Evolutionary conservation across 495 filamentous ascomycete genomes (phyloP), one percentile per base, ranked within the genome.

Genomic region (Neurospora sp.): DNA sequence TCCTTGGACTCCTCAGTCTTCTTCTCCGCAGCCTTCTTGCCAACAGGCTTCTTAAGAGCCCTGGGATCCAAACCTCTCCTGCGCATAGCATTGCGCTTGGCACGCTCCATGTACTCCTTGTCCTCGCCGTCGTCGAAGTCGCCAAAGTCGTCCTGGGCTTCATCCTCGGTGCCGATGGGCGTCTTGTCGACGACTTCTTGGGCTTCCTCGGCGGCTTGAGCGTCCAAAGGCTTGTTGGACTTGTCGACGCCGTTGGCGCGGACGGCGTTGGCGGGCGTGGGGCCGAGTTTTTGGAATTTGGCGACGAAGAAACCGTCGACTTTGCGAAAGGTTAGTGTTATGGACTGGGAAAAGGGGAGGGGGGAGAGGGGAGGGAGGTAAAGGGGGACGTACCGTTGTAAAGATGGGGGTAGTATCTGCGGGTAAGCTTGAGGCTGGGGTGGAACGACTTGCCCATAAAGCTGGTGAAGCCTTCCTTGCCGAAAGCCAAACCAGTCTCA

Each of bases 291-390:
- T 84, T 96, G 95, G 79, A 99, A 90, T 82, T 98, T 99, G 78
- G 93, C 91, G 72, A 98, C 96, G 80, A 96, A 99, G 90, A 99
- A 99, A 71, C 96, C 96, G 76, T 99, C 96, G 37, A 99, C 92
- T 61, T 31, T 31, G 27, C 27, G 27, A 0, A 31, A 31, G 27
- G 2, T 31, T 31, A 31, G 27, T 31, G 27, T 31, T 31, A 31
- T 3, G 27, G 27, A 31, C 27, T 31, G 27, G 27, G 27, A 31
- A 31, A 31, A 48, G 44, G 44, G 46, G n/a, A 22, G 12, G 22
- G 22, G 31, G 20, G 20, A 20, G 11, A 40, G n/a, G 44, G 9
- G n/a, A 35, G 7, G 14, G 53, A 14, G 22, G 5, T 12, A 12
- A 2, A 4, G 3, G 5, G 27, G 12, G 1, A 35, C 53, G 27